Evolutionary conservation across 371 early-diverging fungal genomes (phyloP).

Genomic region (Syncephalis plumigaleata): DNA sequence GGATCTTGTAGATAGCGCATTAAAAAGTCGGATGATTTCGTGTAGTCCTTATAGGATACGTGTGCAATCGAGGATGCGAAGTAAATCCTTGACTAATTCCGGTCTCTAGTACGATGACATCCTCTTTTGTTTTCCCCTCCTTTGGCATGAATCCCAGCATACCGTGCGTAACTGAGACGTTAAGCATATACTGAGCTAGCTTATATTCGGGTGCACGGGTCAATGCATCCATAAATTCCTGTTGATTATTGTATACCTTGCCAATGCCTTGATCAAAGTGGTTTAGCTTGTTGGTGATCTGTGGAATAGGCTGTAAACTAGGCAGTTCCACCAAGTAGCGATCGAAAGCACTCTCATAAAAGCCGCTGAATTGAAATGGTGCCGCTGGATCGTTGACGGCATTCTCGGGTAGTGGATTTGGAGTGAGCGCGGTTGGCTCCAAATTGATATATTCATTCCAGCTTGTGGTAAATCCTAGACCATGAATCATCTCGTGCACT

Average conservation of each 20-base stretch:
- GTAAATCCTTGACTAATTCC: slow-evolving; percentile 11
- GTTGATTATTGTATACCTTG: background rate
- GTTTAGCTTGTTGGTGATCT: background rate
- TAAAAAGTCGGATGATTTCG: slow-evolving; percentile 24
- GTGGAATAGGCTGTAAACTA: background rate
- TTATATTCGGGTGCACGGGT: slow-evolving; percentile 3
- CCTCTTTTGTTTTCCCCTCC: background rate
- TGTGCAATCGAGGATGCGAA: slow-evolving; percentile 32
- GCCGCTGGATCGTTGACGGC: background rate
- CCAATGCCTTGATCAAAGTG: slow-evolving; percentile 2
- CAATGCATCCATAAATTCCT: slow-evolving; percentile 1
- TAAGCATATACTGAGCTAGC: slow-evolving; percentile 7
- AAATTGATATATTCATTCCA: slow-evolving; percentile 16
- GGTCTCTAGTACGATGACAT: slow-evolving; percentile 14
- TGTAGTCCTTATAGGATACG: slow-evolving; percentile 18
- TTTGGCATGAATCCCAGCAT: slow-evolving; percentile 4
- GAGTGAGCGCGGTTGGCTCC: slow-evolving; percentile 8
- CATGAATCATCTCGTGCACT: slow-evolving; percentile 41
- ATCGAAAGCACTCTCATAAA: slow-evolving; percentile 7
- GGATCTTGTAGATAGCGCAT: slow-evolving; percentile 24
- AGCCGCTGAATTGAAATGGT: slow-evolving; percentile 1
- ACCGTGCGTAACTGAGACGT: slow-evolving; percentile 3
- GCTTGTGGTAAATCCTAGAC: slow-evolving; percentile 32
- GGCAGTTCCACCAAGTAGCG: slow-evolving; percentile 1
- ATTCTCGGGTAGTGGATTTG: slow-evolving; percentile 2